These are phyloP conservation scores for Cymbopogon citratus DNA, from an alignment of 176 grass and related monocot genomes.

Conservation along the genomic window DNA sequence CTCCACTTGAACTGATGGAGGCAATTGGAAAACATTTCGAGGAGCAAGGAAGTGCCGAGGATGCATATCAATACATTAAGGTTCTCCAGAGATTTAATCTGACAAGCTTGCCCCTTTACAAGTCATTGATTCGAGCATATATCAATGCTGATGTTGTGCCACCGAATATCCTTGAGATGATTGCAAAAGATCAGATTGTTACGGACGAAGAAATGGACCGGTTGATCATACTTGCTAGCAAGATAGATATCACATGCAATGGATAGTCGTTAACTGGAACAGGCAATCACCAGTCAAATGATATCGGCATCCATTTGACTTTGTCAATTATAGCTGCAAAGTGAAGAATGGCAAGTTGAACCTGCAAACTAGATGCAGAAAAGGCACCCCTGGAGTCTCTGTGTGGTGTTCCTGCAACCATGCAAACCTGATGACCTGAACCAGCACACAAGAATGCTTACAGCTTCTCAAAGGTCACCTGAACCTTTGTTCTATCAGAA, in stretches of 20 bases:
- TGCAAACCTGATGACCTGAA: background rate
- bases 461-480: background rate
- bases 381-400: background rate
- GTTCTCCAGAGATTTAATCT: no score
- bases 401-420: background rate
- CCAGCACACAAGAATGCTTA: background rate
- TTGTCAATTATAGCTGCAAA: background rate
- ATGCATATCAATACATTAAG: no score
- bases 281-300: background rate
- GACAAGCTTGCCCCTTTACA: no score
- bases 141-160: no score
- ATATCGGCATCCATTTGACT: background rate
- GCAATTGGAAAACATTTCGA: no score
- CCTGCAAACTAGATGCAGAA: background rate
- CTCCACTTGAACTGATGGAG: no score
- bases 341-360: background rate
- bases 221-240: constrained; percentile 39
- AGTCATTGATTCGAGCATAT: no score
- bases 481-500: background rate
- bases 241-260: constrained; percentile 28
- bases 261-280: constrained; percentile 13
- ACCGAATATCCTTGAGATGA: constrained; percentile 4
- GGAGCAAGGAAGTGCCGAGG: no score
- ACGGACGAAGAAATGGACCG: constrained; percentile 54
- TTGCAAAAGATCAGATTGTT: constrained; percentile 54